Conservation (phyloP, 176 grass and related monocot species). For the Aegilops sharonensis region DNA sequence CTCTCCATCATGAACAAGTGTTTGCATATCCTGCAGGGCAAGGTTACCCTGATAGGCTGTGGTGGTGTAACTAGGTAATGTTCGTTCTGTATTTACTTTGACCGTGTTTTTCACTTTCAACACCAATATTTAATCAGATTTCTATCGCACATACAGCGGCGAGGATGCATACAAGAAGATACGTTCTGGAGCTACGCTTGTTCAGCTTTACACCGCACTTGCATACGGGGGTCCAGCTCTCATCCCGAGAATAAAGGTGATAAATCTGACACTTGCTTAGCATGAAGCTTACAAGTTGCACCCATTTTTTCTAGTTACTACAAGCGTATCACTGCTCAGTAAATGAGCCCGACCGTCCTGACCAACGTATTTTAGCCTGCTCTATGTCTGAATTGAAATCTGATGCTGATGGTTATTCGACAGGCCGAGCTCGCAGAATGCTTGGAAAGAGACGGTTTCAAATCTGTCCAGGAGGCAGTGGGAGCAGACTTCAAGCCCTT, state of each 20-base stretch:
- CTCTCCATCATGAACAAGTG: neutral
- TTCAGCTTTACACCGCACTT: conserved; percentile 91
- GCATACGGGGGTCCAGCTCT: conserved; percentile 86
- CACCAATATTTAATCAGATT: conserved; percentile 14
- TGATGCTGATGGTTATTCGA: conserved; percentile 18
- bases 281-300: neutral
- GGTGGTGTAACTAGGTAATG: conserved; percentile 88
- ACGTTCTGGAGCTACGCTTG: conserved; percentile 79
- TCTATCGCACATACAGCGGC: conserved; percentile 47
- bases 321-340: neutral
- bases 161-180: conserved; percentile 99
- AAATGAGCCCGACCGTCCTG: neutral
- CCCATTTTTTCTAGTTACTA: no score
- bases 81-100: neutral
- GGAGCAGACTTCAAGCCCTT: conserved; percentile 63
- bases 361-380: neutral
- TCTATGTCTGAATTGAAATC: neutral
- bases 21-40: conserved; percentile 62
- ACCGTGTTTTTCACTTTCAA: neutral
- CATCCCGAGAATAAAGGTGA: conserved; percentile 92
- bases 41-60: conserved; percentile 87
- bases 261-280: neutral
- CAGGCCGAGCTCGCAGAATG: conserved; percentile 89
- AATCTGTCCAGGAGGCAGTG: conserved; percentile 82
- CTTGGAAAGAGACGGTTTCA: conserved; percentile 93